Base-by-base conservation (phyloP, 2,329 filamentous ascomycete species). In the Acrocalymma vagum region DNA sequence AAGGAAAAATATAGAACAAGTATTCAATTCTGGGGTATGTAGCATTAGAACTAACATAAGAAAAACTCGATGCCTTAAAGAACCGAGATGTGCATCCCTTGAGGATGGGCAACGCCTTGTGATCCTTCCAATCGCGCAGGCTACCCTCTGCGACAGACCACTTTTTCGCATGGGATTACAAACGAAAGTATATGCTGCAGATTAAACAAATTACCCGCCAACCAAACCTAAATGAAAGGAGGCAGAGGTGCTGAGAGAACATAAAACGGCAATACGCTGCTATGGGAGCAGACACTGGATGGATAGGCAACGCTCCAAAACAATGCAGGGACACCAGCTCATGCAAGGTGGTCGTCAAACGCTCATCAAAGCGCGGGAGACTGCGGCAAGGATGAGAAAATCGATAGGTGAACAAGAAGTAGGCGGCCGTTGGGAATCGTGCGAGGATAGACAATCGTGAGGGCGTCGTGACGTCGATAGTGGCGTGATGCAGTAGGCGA, bases 221-320 rank as follows among this genome's bases (percentile, higher is more conserved):
- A n/a, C n/a, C n/a, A n/a, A n/a, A n/a, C n/a, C n/a, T n/a, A n/a
- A n/a, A n/a, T n/a, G n/a, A n/a, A n/a, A n/a, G n/a, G n/a, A n/a
- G n/a, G n/a, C n/a, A n/a, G n/a, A n/a, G n/a, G n/a, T n/a, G n/a
- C n/a, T n/a, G n/a, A n/a, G n/a, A n/a, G n/a, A n/a, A n/a, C n/a
- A n/a, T n/a, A n/a, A n/a, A n/a, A n/a, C n/a, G n/a, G n/a, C n/a
- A n/a, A n/a, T n/a, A n/a, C n/a, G n/a, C n/a, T n/a, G n/a, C n/a
- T n/a, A n/a, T n/a, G n/a, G n/a, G n/a, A n/a, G n/a, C n/a, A n/a
- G n/a, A n/a, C n/a, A n/a, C n/a, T n/a, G n/a, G n/a, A n/a, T n/a
- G n/a, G n/a, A 29, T 5, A 36, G 27, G 34, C 31, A 51, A 51
- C 45, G 45, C 48, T 48, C 44, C 48, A 43, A 52, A 52, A n/a